Conservation (phyloP, 2,329 filamentous ascomycete genomes). For the Stylonectria norvegica region DNA sequence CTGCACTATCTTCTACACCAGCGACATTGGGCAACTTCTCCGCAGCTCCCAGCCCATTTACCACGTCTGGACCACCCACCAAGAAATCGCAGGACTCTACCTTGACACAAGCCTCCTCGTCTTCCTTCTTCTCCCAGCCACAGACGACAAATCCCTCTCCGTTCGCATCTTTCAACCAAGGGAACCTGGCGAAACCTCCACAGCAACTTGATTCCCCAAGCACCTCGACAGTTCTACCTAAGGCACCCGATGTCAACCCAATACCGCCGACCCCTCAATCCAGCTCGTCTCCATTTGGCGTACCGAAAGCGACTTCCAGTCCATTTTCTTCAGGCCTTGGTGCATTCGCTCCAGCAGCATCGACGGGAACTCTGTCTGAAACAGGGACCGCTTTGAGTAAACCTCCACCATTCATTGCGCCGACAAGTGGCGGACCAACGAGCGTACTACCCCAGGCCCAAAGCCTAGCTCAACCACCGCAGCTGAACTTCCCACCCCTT, state of each 20-base stretch:
- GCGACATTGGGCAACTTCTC: conserved; percentile 1
- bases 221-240: conserved; percentile 3
- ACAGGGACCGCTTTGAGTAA: background rate
- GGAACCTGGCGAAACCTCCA: background rate
- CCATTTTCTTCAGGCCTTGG: conserved; percentile 1
- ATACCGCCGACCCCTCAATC: conserved; percentile 15
- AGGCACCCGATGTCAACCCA: conserved; percentile 12
- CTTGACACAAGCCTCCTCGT: background rate
- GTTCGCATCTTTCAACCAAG: conserved; percentile 4
- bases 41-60: conserved; percentile 11
- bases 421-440: background rate
- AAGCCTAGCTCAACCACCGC: conserved; percentile 4
- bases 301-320: conserved; percentile 8
- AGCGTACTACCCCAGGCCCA: background rate
- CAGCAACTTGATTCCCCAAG: background rate
- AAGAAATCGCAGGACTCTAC: too few relatives aligned
- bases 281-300: conserved; percentile 4
- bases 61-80: conserved; percentile 3
- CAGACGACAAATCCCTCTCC: conserved; percentile 1
- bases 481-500: conserved; percentile 10
- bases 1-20: conserved; percentile 11
- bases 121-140: conserved; percentile 10
- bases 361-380: conserved; percentile 1
- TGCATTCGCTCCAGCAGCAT: conserved; percentile 1
- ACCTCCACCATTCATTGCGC: background rate